Base-by-base conservation (phyloP, 2,329 filamentous ascomycete species). In the Epichloe sibirici region DNA sequence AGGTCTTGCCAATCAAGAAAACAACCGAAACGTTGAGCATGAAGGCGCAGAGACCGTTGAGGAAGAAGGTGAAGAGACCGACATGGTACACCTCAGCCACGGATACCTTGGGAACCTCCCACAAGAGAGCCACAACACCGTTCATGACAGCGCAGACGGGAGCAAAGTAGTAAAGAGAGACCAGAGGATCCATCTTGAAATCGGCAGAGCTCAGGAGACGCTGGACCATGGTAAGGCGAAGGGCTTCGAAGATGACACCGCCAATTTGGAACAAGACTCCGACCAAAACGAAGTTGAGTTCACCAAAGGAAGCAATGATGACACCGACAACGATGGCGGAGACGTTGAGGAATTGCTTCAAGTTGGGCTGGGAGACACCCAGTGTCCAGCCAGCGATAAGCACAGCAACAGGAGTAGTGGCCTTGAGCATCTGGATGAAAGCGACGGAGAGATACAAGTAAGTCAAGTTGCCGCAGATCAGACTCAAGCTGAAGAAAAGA, bases 391-490 rank as follows among this genome's bases (percentile, higher is more conserved):
- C 88, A 42, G 88, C 86, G 59, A 97, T 72, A 40, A 98, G 82
- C 50, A 97, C 90, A 51, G 90, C 90, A 55, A 97, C 90, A 15
- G 93, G 93, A 35, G 88, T 97, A 44, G 90, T 96, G 59, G 93
- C 93, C 86, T 97, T 97, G 70, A 97, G 83, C 91, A 97, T 97
- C 77, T 97, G 91, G 65, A 97, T 97, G 71, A 97, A 97, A 55
- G 91, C 87, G 54, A 97, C 91, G 60, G 86, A 93, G 56, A 97
- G 81, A 71, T 96, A 95, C 52, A 96, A 81, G 68, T 97, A 97
- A 62, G 91, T 90, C 71, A 95, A 73, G 75, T 97, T 97, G 66
- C 90, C 90, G 71, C 90, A 96, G 67, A 97, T 96, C 75, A 97
- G 79, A 71, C 86, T 93, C 75, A 96, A 75, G 67, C 87, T 93